Conservation (phyloP, 768 basidiomycete genomes). For the Mrakia frigida region DNA sequence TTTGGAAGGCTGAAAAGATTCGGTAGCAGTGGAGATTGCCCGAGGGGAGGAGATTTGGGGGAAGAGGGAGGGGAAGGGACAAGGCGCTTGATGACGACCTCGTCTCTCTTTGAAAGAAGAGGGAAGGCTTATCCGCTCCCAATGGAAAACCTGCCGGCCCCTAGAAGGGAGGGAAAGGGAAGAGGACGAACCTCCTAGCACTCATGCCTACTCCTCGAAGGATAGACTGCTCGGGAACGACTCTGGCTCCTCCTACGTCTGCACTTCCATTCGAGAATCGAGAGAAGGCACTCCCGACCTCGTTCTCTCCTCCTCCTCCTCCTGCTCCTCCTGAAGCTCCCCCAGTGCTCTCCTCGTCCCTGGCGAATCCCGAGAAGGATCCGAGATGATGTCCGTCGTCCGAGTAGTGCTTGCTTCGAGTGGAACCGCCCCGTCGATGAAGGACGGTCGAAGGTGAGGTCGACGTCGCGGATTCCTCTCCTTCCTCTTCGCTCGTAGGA, state of each 20-base stretch:
- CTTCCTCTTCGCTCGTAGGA: background rate
- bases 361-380: background rate
- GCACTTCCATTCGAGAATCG: background rate
- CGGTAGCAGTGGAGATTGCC: background rate
- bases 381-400: background rate
- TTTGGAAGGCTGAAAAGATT: background rate
- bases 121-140: background rate
- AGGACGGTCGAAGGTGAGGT: background rate
- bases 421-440: background rate
- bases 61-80: too few relatives aligned
- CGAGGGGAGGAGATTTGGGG: background rate
- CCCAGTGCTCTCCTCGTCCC: background rate
- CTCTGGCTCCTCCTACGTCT: background rate
- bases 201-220: constrained; percentile 9
- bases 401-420: background rate
- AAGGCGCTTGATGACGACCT: background rate
- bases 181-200: background rate
- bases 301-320: background rate
- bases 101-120: too few relatives aligned
- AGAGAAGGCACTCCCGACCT: background rate
- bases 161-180: background rate
- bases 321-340: background rate
- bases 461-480: background rate
- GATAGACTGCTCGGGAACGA: constrained; percentile 3
- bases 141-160: background rate